These are phyloP conservation scores for Eimeria nieschulzi DNA, from an alignment of 169 alveolate species.

Conservation along the genomic window DNA sequence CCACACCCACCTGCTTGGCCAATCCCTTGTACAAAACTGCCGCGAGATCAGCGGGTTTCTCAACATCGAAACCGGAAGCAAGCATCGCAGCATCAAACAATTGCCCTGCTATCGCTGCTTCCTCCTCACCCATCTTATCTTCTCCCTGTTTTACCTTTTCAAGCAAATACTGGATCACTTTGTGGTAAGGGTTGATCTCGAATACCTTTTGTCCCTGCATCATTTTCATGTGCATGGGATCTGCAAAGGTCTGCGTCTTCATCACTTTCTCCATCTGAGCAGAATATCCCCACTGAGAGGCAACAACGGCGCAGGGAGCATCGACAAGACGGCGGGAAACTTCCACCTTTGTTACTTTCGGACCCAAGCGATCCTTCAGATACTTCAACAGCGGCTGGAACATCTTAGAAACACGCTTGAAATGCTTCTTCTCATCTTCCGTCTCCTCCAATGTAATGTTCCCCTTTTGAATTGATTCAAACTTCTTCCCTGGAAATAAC, in stretches of 20 bases:
- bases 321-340: constrained; percentile 78
- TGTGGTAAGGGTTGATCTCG: constrained; percentile 79
- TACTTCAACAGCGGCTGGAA: constrained; percentile 78
- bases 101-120: neutral
- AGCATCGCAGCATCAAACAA: constrained; percentile 78
- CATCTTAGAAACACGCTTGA: constrained; percentile 69
- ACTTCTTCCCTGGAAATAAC: constrained; percentile 74
- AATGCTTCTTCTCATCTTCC: constrained; percentile 78
- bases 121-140: neutral
- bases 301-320: constrained; percentile 80
- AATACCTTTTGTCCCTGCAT: constrained; percentile 78
- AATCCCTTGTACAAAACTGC: constrained; percentile 74
- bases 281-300: constrained; percentile 80
- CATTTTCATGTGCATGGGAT: constrained; percentile 74
- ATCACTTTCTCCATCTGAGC: constrained; percentile 81
- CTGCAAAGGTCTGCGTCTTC: constrained; percentile 80
- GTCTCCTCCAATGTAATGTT: constrained; percentile 77
- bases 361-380: constrained; percentile 74
- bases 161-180: constrained; percentile 65
- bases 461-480: constrained; percentile 82
- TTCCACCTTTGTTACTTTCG: constrained; percentile 62
- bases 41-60: constrained; percentile 76
- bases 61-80: constrained; percentile 81
- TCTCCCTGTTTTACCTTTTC: neutral
- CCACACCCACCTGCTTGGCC: constrained; percentile 69